phyloP scores from a whole-genome alignment of 2,329 filamentous ascomycete genomes.

The Beauveria sp. region DNA sequence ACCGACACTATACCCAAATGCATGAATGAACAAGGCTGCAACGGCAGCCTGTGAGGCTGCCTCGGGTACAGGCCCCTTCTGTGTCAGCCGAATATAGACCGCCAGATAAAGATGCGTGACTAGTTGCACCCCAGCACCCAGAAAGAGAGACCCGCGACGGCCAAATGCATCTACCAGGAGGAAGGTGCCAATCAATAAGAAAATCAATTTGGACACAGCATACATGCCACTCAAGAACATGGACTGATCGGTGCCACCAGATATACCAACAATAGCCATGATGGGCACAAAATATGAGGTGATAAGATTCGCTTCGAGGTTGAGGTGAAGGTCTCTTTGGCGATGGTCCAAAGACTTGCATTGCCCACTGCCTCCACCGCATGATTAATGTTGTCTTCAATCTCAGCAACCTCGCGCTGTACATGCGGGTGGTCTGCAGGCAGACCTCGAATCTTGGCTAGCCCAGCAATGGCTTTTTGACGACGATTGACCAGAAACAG shows the following conservation, averaged over 20 bases:
- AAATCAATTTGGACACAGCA: conserved; percentile 34
- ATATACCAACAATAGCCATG: conserved; percentile 28
- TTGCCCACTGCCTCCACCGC: background rate
- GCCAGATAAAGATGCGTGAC: conserved; percentile 34
- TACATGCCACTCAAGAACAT: conserved; percentile 37
- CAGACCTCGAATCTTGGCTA: conserved; percentile 20
- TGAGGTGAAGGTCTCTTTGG: conserved; percentile 30
- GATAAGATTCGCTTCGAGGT: conserved; percentile 35
- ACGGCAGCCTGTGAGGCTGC: conserved; percentile 31
- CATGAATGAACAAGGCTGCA: conserved; percentile 37
- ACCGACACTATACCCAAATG: conserved; percentile 33
- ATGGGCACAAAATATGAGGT: conserved; percentile 37
- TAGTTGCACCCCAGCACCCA: conserved; percentile 29
- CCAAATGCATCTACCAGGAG: conserved; percentile 38
- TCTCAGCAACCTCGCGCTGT: conserved; percentile 21
- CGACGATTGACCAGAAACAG: conserved; percentile 24
- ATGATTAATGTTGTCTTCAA: conserved; percentile 20
- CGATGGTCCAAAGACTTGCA: conserved; percentile 7
- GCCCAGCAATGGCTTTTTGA: conserved; percentile 17
- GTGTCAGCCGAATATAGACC: conserved; percentile 29
- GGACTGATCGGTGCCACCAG: conserved; percentile 20
- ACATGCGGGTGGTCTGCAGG: conserved; percentile 20
- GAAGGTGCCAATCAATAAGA: conserved; percentile 32
- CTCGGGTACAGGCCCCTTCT: conserved; percentile 17
- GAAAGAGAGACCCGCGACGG: conserved; percentile 29